Conservation (phyloP, 352 stramenopile genomes). For the Globisporangium emineosum region DNA sequence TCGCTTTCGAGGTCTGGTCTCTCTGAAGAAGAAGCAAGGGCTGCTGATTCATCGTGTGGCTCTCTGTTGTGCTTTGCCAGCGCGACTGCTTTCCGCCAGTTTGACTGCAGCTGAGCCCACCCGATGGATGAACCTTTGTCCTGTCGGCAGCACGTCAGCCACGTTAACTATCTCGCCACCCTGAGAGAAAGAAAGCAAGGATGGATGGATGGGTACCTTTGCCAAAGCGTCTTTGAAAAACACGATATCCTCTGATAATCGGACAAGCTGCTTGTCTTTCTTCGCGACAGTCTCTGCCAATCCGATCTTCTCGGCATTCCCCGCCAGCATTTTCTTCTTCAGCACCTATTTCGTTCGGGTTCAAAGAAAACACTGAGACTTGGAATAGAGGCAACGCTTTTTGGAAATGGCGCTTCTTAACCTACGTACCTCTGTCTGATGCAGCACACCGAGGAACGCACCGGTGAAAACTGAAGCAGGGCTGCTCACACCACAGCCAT, state of each 20-base stretch:
- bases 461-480: conserved; percentile 41
- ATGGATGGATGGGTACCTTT: conserved; percentile 19
- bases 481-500: conserved; percentile 32
- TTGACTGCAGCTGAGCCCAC: conserved; percentile 18
- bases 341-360: conserved; percentile 26
- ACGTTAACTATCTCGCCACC: neutral
- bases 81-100: conserved; percentile 18
- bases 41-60: neutral
- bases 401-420: neutral
- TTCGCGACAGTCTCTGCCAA: conserved; percentile 27
- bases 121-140: conserved; percentile 14
- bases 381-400: neutral
- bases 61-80: conserved; percentile 12
- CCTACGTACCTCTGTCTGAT: conserved; percentile 38
- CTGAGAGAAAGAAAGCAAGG: neutral
- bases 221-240: conserved; percentile 65
- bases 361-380: neutral
- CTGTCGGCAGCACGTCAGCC: neutral
- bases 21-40: neutral
- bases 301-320: conserved; percentile 34
- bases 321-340: conserved; percentile 33
- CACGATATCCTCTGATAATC: conserved; percentile 44
- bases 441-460: conserved; percentile 41
- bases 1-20: neutral
- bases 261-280: conserved; percentile 29